Base-by-base conservation (phyloP, 2,329 filamentous ascomycete genomes). In the Trichoderma sp. region DNA sequence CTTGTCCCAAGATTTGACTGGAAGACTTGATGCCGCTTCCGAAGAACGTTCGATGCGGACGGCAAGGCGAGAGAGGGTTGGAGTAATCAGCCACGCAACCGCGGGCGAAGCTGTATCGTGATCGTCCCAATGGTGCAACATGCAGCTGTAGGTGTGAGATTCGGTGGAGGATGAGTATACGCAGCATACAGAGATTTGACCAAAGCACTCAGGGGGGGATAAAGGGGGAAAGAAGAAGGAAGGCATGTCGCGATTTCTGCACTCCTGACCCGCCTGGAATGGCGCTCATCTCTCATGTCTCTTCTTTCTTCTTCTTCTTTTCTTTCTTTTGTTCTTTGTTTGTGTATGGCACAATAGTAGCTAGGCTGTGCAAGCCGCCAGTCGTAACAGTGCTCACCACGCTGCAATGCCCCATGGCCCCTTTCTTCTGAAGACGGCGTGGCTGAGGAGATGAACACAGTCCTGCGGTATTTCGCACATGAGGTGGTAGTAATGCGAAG, bases 51-150 rank as follows among this genome's bases (percentile, higher is more conserved):
- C 15, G 28, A 24, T 19, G 30, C 21, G 26, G 56, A 45, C 28
- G 19, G n/a, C 34, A 39, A 3, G 34, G 12, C n/a, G 10, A 12
- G 56, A 21, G 28, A 59, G 57, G 28, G 41, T 39, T 14, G 24
- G n/a, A 50, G 9, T 41, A 30, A 51, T 15, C 34, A 51, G 58
- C 58, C 47, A 43, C 58, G 58, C 58, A 61, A 61, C 21, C 24
- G 51, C 58, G 58, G 58, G 47, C 58, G 58, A 61, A 51, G 58
- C 24, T 44, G 47, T 21, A 50, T 24, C 34, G 39, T 17, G 47
- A 51, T 43, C 47, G 12, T 28, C 47, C 47, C 30, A 17, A 47
- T 21, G 47, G 47, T 61, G 47, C 47, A 50, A 61, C 45, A 30
- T 39, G 45, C 21, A 41, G 58, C 45, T 61, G 58, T 48, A 45